A percentile compares a stretch with the other conserved stretches of the same genome.
These are phyloP conservation scores for Hyaloperonospora arabidopsidis DNA, from an alignment of 352 stramenopile species.

Conservation along the genomic window DNA sequence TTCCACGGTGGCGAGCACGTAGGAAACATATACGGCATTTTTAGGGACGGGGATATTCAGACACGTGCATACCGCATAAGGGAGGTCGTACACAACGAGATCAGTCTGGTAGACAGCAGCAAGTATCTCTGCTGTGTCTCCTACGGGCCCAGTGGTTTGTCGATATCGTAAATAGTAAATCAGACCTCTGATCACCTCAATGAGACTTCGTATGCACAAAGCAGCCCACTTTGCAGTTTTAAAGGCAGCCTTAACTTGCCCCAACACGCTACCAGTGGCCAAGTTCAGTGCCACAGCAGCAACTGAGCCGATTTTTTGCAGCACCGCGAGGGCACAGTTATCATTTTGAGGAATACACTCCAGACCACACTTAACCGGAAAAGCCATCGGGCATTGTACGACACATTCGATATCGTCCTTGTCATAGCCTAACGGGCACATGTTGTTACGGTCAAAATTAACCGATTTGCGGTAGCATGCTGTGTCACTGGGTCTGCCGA, in stretches of 20 bases:
- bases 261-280: constrained; percentile 15
- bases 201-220: constrained; percentile 6
- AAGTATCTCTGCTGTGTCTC: constrained; percentile 15
- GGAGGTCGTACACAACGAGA: constrained; percentile 19
- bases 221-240: constrained; percentile 13
- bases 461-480: constrained; percentile 20
- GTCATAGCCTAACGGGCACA: constrained; percentile 21
- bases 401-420: constrained; percentile 17
- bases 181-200: constrained; percentile 13
- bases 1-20: constrained; percentile 15
- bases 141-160: constrained; percentile 16
- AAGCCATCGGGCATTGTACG: constrained; percentile 18
- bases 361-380: constrained; percentile 19
- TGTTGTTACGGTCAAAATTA: constrained; percentile 16
- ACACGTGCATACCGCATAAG: constrained; percentile 14
- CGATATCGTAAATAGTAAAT: constrained; percentile 21
- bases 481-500: constrained; percentile 16
- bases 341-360: constrained; percentile 28
- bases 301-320: constrained; percentile 17
- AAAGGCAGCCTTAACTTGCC: constrained; percentile 1
- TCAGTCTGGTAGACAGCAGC: constrained; percentile 18
- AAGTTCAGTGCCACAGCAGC: constrained; percentile 17
- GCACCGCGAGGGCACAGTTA: constrained; percentile 10
- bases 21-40: constrained; percentile 5
- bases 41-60: constrained; percentile 4